Conservation (phyloP, 2,329 filamentous ascomycete species). For the Akanthomyces dipterigenus region DNA sequence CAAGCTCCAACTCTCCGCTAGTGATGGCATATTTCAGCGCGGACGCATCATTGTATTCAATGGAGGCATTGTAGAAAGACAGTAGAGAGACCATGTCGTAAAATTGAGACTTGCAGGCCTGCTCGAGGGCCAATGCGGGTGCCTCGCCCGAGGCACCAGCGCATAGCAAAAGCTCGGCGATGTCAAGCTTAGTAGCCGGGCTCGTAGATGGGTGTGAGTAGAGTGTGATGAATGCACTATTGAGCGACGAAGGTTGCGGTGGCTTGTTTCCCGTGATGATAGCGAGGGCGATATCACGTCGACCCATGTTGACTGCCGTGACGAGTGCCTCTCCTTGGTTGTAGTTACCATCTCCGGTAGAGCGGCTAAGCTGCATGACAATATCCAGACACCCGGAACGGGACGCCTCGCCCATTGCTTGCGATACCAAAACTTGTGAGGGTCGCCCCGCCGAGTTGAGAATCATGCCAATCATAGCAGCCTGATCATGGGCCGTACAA, state of each 20-base stretch:
- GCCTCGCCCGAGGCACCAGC: slow-evolving; percentile 49
- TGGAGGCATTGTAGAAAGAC: slow-evolving; percentile 45
- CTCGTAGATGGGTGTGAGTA: slow-evolving; percentile 39
- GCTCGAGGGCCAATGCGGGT: slow-evolving; percentile 40
- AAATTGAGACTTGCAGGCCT: slow-evolving; percentile 43
- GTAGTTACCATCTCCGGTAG: slow-evolving; percentile 46
- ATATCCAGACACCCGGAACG: slow-evolving; percentile 43
- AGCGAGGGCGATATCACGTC: slow-evolving; percentile 48
- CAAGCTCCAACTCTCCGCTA: slow-evolving; percentile 37
- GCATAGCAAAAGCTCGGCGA: slow-evolving; percentile 51
- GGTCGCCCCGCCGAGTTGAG: slow-evolving; percentile 44
- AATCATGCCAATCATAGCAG: slow-evolving; percentile 41
- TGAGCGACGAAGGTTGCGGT: slow-evolving; percentile 40
- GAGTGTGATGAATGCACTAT: slow-evolving; percentile 43
- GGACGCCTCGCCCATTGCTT: slow-evolving; percentile 45
- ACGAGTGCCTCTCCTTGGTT: slow-evolving; percentile 47
- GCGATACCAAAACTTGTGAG: slow-evolving; percentile 35
- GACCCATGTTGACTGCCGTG: slow-evolving; percentile 39
- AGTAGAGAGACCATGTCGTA: slow-evolving; percentile 50
- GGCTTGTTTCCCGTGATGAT: slow-evolving; percentile 47
- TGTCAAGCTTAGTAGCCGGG: slow-evolving; percentile 41
- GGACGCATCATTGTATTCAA: slow-evolving; percentile 39
- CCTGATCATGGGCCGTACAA: slow-evolving; percentile 39
- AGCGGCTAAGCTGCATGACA: slow-evolving; percentile 44
- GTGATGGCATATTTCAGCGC: slow-evolving; percentile 9